Evolutionary conservation across 768 basidiomycete genomes (phyloP), one percentile per base, ranked within the genome.

Genomic region (Hebeloma cylindrosporum): DNA sequence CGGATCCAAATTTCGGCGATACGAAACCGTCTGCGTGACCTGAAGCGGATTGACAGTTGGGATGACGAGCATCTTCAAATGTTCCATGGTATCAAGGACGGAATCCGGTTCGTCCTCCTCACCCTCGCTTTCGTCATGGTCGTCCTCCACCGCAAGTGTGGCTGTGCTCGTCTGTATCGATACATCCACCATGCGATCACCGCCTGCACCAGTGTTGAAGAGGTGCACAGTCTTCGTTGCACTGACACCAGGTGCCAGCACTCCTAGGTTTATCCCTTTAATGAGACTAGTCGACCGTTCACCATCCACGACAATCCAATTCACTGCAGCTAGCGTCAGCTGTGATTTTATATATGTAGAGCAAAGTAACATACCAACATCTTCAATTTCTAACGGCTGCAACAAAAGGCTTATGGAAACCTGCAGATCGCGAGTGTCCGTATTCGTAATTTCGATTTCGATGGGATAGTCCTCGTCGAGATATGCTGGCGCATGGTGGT

Each of bases 401-500:
- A 97, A 64, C 45, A 95, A 70, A 4, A 88, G 75, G 43, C 93
- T 88, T 7, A 92, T 68, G 4, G 74, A 66, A 9, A 90, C 65
- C 11, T 88, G 80, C 8, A 97, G 63, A 18, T 82, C 74, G 14
- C 80, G 71, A 34, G 79, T 77, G 59, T 96, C 93, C 4, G 67
- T 57, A 58, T 93, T 96, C 3, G 67, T 77, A 10, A 95, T 72
- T 34, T 79, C 72, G 30, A 97, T 69, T 8, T 61, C 59, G 53
- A 97, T 83, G 0, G 59, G 83, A 57, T 87, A 89, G 33, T 77
- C 74, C 61, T 96, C 94, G 50, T 88, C 83, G 26, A 95, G 63
- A 60, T 85, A 88, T 1, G 90, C 91, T 0, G 88, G 86, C 1
- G 75, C 62, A 0, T 75, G 66, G 45, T 92, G 84, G 1, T 70